Evolutionary conservation across 345 rosid genomes (phyloP).

Genomic region (Schrenkiella parvula): DNA sequence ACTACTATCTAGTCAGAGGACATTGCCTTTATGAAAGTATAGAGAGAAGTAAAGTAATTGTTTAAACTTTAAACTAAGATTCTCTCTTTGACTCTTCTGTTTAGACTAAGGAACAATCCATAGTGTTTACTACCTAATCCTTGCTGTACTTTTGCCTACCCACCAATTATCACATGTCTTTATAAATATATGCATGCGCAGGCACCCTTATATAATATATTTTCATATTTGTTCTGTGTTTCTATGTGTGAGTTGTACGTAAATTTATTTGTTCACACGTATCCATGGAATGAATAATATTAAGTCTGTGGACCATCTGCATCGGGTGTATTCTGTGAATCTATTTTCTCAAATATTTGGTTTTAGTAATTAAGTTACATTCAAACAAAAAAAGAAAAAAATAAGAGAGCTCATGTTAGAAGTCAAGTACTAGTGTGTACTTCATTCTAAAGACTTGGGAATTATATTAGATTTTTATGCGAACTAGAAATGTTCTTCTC

Average conservation of each 20-base stretch:
- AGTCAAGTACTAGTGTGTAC: conserved; percentile 29
- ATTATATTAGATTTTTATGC: conserved; percentile 5
- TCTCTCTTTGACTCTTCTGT: conserved; percentile 34
- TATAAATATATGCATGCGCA: conserved; percentile 33
- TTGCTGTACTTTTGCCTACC: conserved; percentile 35
- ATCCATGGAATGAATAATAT: conserved; percentile 30
- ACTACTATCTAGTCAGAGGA: conserved; percentile 18
- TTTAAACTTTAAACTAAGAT: conserved; percentile 37
- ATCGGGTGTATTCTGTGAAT: conserved; percentile 24
- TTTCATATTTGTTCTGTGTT: conserved; percentile 14
- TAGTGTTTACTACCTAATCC: conserved; percentile 40
- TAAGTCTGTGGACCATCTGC: conserved; percentile 35
- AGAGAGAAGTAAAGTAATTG: conserved; percentile 10
- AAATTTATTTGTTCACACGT: conserved; percentile 28
- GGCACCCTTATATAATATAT: conserved; percentile 7
- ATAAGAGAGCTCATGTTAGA: conserved; percentile 9
- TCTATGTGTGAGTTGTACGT: conserved; percentile 30
- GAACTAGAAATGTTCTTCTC: conserved; percentile 1
- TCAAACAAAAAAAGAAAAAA: background rate
- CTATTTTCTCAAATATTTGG: conserved; percentile 27
- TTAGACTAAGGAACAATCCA: conserved; percentile 39
- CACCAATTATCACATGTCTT: conserved; percentile 35
- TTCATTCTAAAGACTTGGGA: conserved; percentile 12
- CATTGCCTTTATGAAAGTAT: conserved; percentile 9
- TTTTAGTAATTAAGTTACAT: conserved; percentile 26